phyloP scores from a whole-genome alignment of 2,329 filamentous ascomycete species.

The Fusarium luffae region DNA sequence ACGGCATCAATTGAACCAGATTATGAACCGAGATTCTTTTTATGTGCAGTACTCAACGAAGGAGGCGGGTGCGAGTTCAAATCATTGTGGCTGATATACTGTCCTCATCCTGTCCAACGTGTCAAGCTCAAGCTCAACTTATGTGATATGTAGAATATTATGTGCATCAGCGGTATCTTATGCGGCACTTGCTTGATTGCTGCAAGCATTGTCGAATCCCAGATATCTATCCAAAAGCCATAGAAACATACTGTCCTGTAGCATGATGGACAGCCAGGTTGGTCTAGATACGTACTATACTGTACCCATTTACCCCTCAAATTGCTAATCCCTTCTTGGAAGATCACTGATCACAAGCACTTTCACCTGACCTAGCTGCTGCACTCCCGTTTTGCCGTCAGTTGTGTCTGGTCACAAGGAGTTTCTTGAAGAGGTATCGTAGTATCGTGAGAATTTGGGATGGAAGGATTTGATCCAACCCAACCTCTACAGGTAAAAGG shows the following conservation, averaged over 20 bases:
- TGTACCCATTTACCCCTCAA: slow-evolving; percentile 33
- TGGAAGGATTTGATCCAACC: neutral
- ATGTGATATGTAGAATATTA: neutral
- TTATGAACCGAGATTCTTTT: slow-evolving; percentile 31
- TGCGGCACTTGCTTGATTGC: slow-evolving; percentile 27
- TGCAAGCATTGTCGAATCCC: slow-evolving; percentile 23
- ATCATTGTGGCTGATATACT: slow-evolving; percentile 2
- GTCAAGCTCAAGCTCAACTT: neutral
- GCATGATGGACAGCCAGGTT: slow-evolving; percentile 11
- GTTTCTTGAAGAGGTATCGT: slow-evolving; percentile 12
- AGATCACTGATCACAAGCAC: slow-evolving; percentile 34
- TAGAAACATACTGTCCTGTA: neutral
- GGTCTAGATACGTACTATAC: neutral
- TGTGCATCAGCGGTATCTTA: slow-evolving; percentile 1
- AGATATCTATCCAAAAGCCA: neutral
- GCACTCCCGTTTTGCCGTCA: slow-evolving; percentile 2
- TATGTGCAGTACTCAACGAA: slow-evolving; percentile 30
- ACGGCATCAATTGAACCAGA: slow-evolving; percentile 11
- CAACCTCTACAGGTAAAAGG: neutral
- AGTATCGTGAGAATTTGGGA: slow-evolving; percentile 1
- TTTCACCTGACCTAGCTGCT: slow-evolving; percentile 38
- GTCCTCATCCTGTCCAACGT: neutral
- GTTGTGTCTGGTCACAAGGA: slow-evolving; percentile 11
- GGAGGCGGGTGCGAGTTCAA: slow-evolving; percentile 27
- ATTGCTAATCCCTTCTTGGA: slow-evolving; percentile 31